phyloP scores from a whole-genome alignment of 208 protist species.

The Leishmania turanica region DNA sequence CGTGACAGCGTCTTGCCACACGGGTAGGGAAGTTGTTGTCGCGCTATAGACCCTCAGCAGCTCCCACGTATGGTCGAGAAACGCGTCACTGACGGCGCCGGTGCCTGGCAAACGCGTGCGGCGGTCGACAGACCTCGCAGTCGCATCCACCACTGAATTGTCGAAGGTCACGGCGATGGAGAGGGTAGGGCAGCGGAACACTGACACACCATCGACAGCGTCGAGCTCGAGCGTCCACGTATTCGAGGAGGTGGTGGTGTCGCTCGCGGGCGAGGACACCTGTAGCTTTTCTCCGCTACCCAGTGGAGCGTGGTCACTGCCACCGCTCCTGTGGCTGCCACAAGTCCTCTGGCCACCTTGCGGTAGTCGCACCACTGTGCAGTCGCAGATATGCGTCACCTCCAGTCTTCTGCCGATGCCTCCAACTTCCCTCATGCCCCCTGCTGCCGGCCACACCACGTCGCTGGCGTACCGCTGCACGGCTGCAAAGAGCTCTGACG shows the following conservation, averaged over 20 bases:
- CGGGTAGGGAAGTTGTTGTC: not conserved
- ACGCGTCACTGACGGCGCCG: conserved; percentile 3
- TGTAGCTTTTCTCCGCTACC: not conserved
- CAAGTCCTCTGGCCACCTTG: not conserved
- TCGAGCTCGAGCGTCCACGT: conserved; percentile 11
- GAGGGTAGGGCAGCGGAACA: conserved; percentile 15
- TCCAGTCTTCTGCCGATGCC: not conserved
- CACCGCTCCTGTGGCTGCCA: not conserved
- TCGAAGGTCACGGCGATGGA: not conserved
- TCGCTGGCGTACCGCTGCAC: conserved; percentile 14
- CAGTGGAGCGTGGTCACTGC: not conserved
- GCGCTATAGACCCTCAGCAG: conserved; percentile 15
- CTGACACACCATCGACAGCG: not conserved
- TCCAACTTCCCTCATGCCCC: not conserved
- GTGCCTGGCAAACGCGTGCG: not conserved
- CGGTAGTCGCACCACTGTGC: not conserved
- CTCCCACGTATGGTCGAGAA: conserved; percentile 36
- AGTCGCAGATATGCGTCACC: not conserved
- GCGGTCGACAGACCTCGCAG: not conserved
- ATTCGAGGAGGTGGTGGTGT: not conserved
- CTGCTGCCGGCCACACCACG: conserved; percentile 19
- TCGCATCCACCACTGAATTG: not conserved
- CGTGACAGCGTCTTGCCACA: not conserved
- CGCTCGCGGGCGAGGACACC: no score
- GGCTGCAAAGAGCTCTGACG: conserved; percentile 8